A percentile compares a stretch with the other conserved stretches of the same genome.
phyloP scores from a whole-genome alignment of 768 basidiomycete genomes.

The Trametes villosa region DNA sequence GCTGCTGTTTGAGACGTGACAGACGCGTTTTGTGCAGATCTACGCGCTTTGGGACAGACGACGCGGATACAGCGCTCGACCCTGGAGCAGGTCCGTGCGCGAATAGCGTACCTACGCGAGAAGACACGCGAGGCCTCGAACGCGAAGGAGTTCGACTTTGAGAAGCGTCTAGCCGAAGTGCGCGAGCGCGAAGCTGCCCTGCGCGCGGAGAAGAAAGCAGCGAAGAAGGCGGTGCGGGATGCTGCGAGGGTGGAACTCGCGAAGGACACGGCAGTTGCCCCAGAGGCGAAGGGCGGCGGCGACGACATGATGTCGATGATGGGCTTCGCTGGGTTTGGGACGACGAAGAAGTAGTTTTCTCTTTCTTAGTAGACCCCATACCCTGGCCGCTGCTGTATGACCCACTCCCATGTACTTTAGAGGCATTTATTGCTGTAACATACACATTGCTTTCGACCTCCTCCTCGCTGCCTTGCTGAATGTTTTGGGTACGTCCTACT shows the following conservation, averaged over 20 bases:
- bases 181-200: conserved; percentile 69
- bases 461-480: too few relatives aligned
- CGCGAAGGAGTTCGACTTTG: conserved; percentile 94
- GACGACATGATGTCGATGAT: conserved; percentile 79
- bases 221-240: conserved; percentile 80
- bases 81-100: conserved; percentile 87
- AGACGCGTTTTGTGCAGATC: conserved; percentile 54
- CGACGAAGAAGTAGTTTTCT: conserved; percentile 74
- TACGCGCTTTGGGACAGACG: conserved; percentile 93
- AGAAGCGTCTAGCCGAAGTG: conserved; percentile 83
- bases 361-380: neutral
- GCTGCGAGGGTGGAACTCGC: conserved; percentile 68
- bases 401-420: too few relatives aligned
- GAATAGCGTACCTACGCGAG: conserved; percentile 86
- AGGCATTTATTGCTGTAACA: too few relatives aligned
- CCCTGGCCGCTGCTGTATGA: conserved; percentile 1
- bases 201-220: conserved; percentile 75
- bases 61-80: conserved; percentile 91
- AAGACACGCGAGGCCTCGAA: conserved; percentile 81
- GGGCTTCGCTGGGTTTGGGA: conserved; percentile 92
- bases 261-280: conserved; percentile 43
- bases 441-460: too few relatives aligned
- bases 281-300: conserved; percentile 46
- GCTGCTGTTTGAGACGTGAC: conserved; percentile 1
- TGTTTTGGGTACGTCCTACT: too few relatives aligned